A percentile compares a stretch with the other conserved stretches of the same genome.
phyloP scores from a whole-genome alignment of 495 filamentous ascomycete species.

The Gamarada debralockiae region DNA sequence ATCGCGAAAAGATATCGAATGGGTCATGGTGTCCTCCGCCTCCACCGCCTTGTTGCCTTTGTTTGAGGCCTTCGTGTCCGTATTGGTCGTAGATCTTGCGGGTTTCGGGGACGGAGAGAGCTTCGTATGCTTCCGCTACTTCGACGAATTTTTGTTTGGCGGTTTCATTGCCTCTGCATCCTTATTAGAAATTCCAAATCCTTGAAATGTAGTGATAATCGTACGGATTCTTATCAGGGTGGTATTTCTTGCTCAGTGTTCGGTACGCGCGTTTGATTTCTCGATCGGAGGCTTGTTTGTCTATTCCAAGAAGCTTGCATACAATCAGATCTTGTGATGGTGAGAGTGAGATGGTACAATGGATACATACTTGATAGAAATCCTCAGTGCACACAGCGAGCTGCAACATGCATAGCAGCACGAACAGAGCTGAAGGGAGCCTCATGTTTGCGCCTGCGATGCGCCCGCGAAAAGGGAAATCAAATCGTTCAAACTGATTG shows the following conservation, averaged over 20 bases:
- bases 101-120: slow-evolving; percentile 74
- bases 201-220: slow-evolving; percentile 27
- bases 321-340: background rate
- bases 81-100: slow-evolving; percentile 95
- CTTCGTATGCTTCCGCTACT: slow-evolving; percentile 94
- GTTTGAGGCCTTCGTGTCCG: slow-evolving; percentile 84
- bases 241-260: slow-evolving; percentile 88
- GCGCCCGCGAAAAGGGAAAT: slow-evolving; percentile 15
- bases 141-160: slow-evolving; percentile 93
- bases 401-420: slow-evolving; percentile 42
- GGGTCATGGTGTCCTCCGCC: slow-evolving; percentile 73
- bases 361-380: slow-evolving; percentile 72
- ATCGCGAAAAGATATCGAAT: slow-evolving; percentile 94
- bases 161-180: slow-evolving; percentile 61
- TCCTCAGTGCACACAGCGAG: slow-evolving; percentile 57
- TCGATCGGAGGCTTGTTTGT: slow-evolving; percentile 75
- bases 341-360: background rate
- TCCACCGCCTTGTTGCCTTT: slow-evolving; percentile 64
- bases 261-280: slow-evolving; percentile 98
- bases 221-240: slow-evolving; percentile 98
- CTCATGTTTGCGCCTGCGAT: slow-evolving; percentile 20
- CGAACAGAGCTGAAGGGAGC: slow-evolving; percentile 21
- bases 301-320: slow-evolving; percentile 67
- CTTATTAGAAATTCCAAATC: slow-evolving; percentile 1
- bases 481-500: slow-evolving; percentile 5